Percentiles rank a stretch among this genome's conserved stretches.
phyloP scores from a whole-genome alignment of 2,329 filamentous ascomycete species.

The Neonectria sp. region DNA sequence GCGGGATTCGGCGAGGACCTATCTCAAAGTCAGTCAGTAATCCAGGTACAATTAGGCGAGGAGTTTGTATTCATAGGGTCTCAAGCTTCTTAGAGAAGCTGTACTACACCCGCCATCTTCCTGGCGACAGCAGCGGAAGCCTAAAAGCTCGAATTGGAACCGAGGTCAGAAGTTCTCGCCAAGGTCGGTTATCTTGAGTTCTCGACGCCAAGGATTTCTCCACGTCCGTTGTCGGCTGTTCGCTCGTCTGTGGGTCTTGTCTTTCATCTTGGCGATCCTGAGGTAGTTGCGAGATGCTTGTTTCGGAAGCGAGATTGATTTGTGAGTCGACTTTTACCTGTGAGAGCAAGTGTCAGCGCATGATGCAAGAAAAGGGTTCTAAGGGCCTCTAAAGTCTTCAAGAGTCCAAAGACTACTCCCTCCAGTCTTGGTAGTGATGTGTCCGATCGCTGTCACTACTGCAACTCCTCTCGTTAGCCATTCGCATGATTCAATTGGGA shows the following conservation, averaged over 20 bases:
- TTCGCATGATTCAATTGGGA: background rate
- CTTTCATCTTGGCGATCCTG: background rate
- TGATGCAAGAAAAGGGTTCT: background rate
- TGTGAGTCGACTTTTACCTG: background rate
- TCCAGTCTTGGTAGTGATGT: background rate
- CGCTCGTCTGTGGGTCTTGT: background rate
- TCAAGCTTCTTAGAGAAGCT: background rate
- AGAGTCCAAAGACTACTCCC: background rate
- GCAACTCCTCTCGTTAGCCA: background rate
- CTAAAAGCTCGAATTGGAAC: background rate
- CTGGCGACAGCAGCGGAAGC: background rate
- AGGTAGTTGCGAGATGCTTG: background rate
- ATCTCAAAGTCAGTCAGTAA: background rate
- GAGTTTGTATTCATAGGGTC: background rate
- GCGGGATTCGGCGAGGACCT: background rate
- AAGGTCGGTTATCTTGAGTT: background rate
- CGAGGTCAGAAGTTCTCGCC: background rate
- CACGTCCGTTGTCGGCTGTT: background rate
- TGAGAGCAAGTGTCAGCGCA: background rate
- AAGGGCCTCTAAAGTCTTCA: background rate
- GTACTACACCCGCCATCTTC: background rate
- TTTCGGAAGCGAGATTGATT: background rate
- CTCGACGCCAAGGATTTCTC: background rate
- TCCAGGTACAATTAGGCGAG: background rate
- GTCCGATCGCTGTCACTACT: background rate